These are phyloP conservation scores for Fusarium circinatum DNA, from an alignment of 2,329 filamentous ascomycete genomes.

Conservation along the genomic window DNA sequence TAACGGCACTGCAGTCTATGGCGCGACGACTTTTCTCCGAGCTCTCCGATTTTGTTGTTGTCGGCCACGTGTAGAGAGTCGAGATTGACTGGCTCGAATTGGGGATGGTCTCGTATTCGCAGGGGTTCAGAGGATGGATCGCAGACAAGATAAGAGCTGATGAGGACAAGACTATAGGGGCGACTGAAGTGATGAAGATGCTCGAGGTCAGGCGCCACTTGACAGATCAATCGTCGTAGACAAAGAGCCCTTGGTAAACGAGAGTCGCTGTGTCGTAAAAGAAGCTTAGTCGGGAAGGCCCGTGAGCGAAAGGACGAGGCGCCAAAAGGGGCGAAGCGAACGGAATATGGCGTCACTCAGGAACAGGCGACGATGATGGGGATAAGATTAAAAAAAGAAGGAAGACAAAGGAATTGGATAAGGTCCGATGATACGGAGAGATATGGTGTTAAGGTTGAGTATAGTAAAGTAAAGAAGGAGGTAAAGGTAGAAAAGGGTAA, in stretches of 20 bases:
- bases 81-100: constrained; percentile 1
- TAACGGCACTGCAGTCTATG: background rate
- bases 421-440: constrained; percentile 25
- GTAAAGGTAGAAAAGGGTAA: constrained; percentile 8
- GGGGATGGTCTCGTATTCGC: constrained; percentile 30
- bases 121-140: constrained; percentile 6
- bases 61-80: constrained; percentile 5
- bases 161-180: constrained; percentile 3
- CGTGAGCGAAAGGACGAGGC: constrained; percentile 28
- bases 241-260: constrained; percentile 28
- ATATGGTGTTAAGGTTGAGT: background rate
- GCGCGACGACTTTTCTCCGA: background rate
- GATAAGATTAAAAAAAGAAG: constrained; percentile 5
- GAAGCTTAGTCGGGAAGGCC: constrained; percentile 6
- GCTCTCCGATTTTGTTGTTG: background rate
- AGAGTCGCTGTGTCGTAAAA: constrained; percentile 24
- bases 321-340: constrained; percentile 34
- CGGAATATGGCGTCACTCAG: constrained; percentile 30
- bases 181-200: background rate
- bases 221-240: constrained; percentile 2
- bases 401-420: constrained; percentile 32
- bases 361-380: constrained; percentile 33
- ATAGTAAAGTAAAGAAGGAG: background rate
- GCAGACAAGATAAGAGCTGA: constrained; percentile 13
- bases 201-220: constrained; percentile 16